A percentile compares a stretch with the other conserved stretches of the same genome.
Evolutionary conservation across 805 yeast species (phyloP).

Genomic region (Cephaloascus albidus): DNA sequence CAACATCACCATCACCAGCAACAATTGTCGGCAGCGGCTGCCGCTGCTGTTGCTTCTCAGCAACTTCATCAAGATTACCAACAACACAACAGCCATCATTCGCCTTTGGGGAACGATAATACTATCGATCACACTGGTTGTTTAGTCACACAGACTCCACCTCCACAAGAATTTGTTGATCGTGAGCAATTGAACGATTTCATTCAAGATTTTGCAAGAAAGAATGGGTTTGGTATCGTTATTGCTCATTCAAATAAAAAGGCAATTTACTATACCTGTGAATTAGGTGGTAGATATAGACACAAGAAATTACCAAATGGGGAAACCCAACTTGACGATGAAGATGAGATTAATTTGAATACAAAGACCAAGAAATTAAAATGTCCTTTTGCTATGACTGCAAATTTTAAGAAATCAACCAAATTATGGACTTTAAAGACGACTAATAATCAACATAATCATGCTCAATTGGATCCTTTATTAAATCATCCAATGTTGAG

Average conservation of each 20-base stretch:
- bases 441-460: slow-evolving; percentile 49
- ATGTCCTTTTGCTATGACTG: slow-evolving; percentile 54
- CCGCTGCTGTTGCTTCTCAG: not conserved
- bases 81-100: not conserved
- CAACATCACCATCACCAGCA: slow-evolving; percentile 14
- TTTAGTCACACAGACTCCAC: slow-evolving; percentile 43
- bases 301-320: slow-evolving; percentile 27
- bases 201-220: slow-evolving; percentile 45
- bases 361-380: slow-evolving; percentile 41
- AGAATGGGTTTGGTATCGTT: slow-evolving; percentile 50
- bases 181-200: slow-evolving; percentile 43
- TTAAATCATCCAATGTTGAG: slow-evolving; percentile 49
- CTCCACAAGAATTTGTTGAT: slow-evolving; percentile 40
- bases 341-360: not conserved
- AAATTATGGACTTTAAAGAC: slow-evolving; percentile 43
- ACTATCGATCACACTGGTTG: slow-evolving; percentile 39
- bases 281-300: slow-evolving; percentile 46
- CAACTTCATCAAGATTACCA: not conserved
- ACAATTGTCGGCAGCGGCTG: slow-evolving; percentile 6
- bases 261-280: slow-evolving; percentile 52
- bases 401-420: slow-evolving; percentile 38
- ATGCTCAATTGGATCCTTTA: slow-evolving; percentile 47
- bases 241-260: slow-evolving; percentile 50
- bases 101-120: slow-evolving; percentile 14
- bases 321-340: slow-evolving; percentile 2